Conservation (phyloP, 148 eudicot species). For the Heliamphora exappendiculata region DNA sequence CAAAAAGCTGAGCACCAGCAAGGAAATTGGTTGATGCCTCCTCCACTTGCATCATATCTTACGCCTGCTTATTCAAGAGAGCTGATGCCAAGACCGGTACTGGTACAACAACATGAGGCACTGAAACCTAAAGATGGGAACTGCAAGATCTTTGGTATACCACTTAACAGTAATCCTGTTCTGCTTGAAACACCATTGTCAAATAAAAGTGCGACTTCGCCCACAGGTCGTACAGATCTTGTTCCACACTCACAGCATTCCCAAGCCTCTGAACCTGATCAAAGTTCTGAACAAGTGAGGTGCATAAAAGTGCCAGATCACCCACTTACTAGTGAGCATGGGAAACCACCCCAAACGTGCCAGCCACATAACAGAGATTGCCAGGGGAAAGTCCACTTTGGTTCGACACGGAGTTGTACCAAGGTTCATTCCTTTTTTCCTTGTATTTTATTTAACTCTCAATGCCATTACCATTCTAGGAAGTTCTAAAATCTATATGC, state of each 20-base stretch:
- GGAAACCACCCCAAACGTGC: constrained; percentile 31
- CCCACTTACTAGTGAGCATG: constrained; percentile 42
- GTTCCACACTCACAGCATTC: constrained; percentile 25
- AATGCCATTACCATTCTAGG: background rate
- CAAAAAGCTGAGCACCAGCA: constrained; percentile 44
- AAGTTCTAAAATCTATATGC: background rate
- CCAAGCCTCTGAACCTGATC: constrained; percentile 36
- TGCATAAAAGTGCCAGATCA: constrained; percentile 34
- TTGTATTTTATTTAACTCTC: background rate
- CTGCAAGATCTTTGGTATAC: constrained; percentile 82
- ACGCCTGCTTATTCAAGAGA: too few relatives aligned
- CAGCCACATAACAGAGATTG: constrained; percentile 28
- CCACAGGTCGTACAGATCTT: too few relatives aligned
- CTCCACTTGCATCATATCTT: constrained; percentile 39
- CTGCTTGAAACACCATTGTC: constrained; percentile 25
- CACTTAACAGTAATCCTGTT: constrained; percentile 41
- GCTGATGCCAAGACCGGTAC: constrained; percentile 32
- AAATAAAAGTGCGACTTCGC: constrained; percentile 19
- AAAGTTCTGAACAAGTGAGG: constrained; percentile 41
- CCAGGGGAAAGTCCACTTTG: constrained; percentile 50
- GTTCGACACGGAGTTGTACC: constrained; percentile 83
- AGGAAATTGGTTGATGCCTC: constrained; percentile 67
- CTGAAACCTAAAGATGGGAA: constrained; percentile 55
- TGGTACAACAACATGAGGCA: constrained; percentile 35
- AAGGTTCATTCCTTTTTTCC: constrained; percentile 49